Evolutionary conservation across 441 rosid species (phyloP), one percentile per base, ranked within the genome.

Genomic region (Rhodomyrtus psidioides): DNA sequence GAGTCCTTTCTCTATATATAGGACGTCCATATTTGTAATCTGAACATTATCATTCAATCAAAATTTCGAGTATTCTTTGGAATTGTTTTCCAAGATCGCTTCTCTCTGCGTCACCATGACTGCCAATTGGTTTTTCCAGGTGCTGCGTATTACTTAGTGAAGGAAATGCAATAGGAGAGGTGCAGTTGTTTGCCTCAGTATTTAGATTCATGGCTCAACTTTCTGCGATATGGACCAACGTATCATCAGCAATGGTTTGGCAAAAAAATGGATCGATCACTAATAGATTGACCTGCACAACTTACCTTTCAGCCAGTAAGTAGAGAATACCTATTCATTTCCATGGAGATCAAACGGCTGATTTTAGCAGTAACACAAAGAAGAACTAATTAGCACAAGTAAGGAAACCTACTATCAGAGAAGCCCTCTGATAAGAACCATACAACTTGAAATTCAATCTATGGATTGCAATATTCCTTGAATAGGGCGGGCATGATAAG

Each of bases 101-200:
- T n/a, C n/a, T n/a, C n/a, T n/a, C n/a, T n/a, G n/a, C n/a, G n/a
- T n/a, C n/a, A n/a, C n/a, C n/a, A 39, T 70, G 79, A 70, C 79
- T 70, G 79, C 5, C 49, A 10, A 10, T 70, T 70, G 49, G 79
- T 70, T 70, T 70, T 70, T 39, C 49, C 49, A 70, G 79, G 79
- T 34, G n/a, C 26, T 5, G 12, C 24, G 2, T 21, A 70, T 2
- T 65, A 4, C 46, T 10, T 0, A 21, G 2, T 0, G 0, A 39
- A 70, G 49, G 49, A 1, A 21, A 39, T 39, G 16, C n/a, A 39
- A 24, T 70, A 34, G 23, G 42, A 27, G 76, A 19, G 42, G 79
- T 39, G 0, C 0, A 70, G 49, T 21, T 1, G 44, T 70, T 10
- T 70, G 79, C 49, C n/a, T 70, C n/a, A 3, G n/a, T 70, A 70